Conservation (phyloP, 2,329 filamentous ascomycete genomes). For the Apiospora phragmitis region DNA sequence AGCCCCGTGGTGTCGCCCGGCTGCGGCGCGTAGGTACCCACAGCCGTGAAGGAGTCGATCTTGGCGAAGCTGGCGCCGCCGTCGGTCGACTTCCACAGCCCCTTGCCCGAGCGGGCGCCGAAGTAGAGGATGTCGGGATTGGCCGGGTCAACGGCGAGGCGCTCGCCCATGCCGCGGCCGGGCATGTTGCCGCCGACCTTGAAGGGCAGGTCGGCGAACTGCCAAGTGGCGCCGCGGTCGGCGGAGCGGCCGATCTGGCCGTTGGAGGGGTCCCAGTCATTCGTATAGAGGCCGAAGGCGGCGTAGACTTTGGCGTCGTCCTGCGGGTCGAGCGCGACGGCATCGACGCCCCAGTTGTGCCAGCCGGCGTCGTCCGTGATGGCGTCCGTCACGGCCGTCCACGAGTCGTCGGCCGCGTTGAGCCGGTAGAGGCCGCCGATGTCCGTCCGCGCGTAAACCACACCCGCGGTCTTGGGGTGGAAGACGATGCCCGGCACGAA, state of each 20-base stretch:
- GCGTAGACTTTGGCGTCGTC: constrained; percentile 53
- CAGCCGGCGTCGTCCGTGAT: constrained; percentile 45
- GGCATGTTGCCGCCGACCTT: constrained; percentile 65
- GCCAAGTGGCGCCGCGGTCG: constrained; percentile 55
- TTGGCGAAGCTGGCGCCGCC: constrained; percentile 54
- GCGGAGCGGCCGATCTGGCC: constrained; percentile 55
- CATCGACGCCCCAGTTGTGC: constrained; percentile 59
- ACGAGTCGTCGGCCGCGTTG: constrained; percentile 54
- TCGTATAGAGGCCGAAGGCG: constrained; percentile 60
- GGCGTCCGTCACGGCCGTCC: constrained; percentile 53
- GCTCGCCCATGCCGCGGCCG: constrained; percentile 58
- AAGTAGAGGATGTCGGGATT: constrained; percentile 59
- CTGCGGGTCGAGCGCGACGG: constrained; percentile 55
- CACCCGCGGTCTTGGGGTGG: constrained; percentile 49
- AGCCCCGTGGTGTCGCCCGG: constrained; percentile 45
- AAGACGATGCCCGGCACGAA: constrained; percentile 60
- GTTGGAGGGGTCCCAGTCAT: constrained; percentile 56
- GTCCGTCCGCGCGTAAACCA: constrained; percentile 58
- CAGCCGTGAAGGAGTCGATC: constrained; percentile 51
- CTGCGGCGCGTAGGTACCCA: constrained; percentile 49
- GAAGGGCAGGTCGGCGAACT: constrained; percentile 50
- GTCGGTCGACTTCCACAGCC: constrained; percentile 59
- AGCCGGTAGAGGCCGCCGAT: constrained; percentile 58
- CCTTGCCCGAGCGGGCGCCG: constrained; percentile 58
- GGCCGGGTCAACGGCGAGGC: constrained; percentile 58